Evolutionary conservation across 1,139 yeast genomes (phyloP).

Genomic region (Yamadazyma trypodendri): DNA sequence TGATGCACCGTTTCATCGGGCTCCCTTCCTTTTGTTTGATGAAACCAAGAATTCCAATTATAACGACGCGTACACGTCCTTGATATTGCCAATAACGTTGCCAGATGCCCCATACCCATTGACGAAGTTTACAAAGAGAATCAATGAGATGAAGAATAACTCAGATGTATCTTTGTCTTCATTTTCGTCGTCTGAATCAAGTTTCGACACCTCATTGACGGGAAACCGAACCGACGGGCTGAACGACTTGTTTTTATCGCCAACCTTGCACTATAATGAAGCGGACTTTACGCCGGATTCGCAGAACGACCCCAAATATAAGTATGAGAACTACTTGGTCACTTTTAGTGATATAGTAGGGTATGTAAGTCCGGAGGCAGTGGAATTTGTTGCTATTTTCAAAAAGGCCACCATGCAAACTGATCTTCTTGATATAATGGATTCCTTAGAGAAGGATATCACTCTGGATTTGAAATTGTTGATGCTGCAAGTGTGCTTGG

Average conservation of each 20-base stretch:
- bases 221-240: not conserved
- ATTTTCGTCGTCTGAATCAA: constrained; percentile 4
- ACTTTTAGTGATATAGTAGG: constrained; percentile 48
- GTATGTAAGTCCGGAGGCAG: constrained; percentile 37
- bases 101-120: constrained; percentile 69
- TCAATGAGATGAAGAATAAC: constrained; percentile 3
- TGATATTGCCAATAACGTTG: constrained; percentile 60
- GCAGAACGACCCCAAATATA: constrained; percentile 40
- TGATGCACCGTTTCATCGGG: constrained; percentile 83
- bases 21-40: constrained; percentile 64
- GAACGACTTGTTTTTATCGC: constrained; percentile 18
- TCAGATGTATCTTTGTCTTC: constrained; percentile 4
- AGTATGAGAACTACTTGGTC: constrained; percentile 55
- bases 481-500: constrained; percentile 34
- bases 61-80: constrained; percentile 47
- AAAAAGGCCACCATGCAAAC: constrained; percentile 34
- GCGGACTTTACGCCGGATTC: constrained; percentile 46
- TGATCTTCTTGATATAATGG: constrained; percentile 53
- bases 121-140: constrained; percentile 18
- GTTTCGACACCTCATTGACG: constrained; percentile 1
- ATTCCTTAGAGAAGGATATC: constrained; percentile 62
- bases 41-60: constrained; percentile 48
- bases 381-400: constrained; percentile 28
- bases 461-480: constrained; percentile 41
- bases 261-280: constrained; percentile 38